Evolutionary conservation across 1,139 yeast species (phyloP), one percentile per base, ranked within the genome.

Genomic region (Meyerozyma sp.): DNA sequence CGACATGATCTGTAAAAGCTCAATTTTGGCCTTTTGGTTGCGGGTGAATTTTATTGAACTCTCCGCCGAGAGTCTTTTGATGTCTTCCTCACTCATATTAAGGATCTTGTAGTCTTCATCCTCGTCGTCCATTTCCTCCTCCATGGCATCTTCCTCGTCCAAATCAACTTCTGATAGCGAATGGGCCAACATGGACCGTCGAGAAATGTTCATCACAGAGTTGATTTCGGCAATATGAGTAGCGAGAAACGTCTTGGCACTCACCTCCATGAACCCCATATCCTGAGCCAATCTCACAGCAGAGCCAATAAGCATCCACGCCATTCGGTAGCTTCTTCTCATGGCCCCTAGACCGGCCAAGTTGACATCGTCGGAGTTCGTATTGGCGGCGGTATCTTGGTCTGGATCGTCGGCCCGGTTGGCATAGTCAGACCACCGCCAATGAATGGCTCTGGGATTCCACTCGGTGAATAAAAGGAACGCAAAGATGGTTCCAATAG

Each of bases 361-460:
- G 39, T 76, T 77, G 23, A 76, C 79, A 8, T 75, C 80, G 23
- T 65, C 61, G 18, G 41, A 43, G 6, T 30, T 30, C 7, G 40
- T 39, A 25, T 32, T 58, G 14, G 42, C 47, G 8, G 42, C 44
- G 1, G 44, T 32, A 7, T 49, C 53, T 8, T 47, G 40, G 7
- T 49, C 63, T 3, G 58, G 48, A 35, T 50, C 54, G 39, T 68
- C 76, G 2, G 77, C 77, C 39, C 67, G 63, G 53, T 87, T 88
- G 3, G 96, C 96, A 63, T 88, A 89, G 62, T 90, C 97, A 0
- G 82, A 71, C 85, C 91, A 84, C 49, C 90, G 68, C 82, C 90
- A 85, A 61, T 90, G 96, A 48, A 90, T 89, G 5, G 96, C 96
- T 44, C 96, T 69, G 1, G 96, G 96, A 55, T 89, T 89, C 97